These are phyloP conservation scores for Phytophthora pisi DNA, from an alignment of 352 stramenopile genomes.

Conservation along the genomic window DNA sequence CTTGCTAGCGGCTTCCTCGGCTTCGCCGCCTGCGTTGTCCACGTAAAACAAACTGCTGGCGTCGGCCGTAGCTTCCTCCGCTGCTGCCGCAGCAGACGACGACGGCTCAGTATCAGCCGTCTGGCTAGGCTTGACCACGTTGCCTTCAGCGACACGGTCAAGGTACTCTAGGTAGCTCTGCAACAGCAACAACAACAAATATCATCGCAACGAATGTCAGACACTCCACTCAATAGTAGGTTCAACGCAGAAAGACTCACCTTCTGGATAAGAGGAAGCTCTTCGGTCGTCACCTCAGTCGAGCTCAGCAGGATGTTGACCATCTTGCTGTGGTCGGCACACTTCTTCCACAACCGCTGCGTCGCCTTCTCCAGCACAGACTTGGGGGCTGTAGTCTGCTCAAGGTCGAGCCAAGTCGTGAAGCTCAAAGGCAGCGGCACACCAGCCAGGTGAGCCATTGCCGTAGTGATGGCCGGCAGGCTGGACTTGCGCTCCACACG, in stretches of 20 bases:
- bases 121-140: constrained; percentile 12
- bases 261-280: constrained; percentile 50
- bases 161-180: constrained; percentile 59
- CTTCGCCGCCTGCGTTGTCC: constrained; percentile 57
- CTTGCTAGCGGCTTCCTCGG: constrained; percentile 27
- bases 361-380: constrained; percentile 22
- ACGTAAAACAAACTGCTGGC: constrained; percentile 55
- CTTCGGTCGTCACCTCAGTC: constrained; percentile 42
- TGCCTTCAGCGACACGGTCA: constrained; percentile 31
- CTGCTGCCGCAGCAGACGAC: constrained; percentile 1
- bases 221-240: constrained; percentile 4
- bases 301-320: constrained; percentile 57
- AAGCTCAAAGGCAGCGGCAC: constrained; percentile 55
- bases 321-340: constrained; percentile 39
- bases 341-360: constrained; percentile 46
- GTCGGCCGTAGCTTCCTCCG: constrained; percentile 3
- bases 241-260: constrained; percentile 18
- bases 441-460: constrained; percentile 48
- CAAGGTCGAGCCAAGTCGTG: constrained; percentile 47
- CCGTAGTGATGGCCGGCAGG: constrained; percentile 51
- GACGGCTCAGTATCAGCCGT: constrained; percentile 1
- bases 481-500: constrained; percentile 51
- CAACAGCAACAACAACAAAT: constrained; percentile 2
- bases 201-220: constrained; percentile 14
- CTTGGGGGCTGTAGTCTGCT: constrained; percentile 28